Conservation (phyloP, 176 grass and related monocot genomes). For the Aegilops longissima region DNA sequence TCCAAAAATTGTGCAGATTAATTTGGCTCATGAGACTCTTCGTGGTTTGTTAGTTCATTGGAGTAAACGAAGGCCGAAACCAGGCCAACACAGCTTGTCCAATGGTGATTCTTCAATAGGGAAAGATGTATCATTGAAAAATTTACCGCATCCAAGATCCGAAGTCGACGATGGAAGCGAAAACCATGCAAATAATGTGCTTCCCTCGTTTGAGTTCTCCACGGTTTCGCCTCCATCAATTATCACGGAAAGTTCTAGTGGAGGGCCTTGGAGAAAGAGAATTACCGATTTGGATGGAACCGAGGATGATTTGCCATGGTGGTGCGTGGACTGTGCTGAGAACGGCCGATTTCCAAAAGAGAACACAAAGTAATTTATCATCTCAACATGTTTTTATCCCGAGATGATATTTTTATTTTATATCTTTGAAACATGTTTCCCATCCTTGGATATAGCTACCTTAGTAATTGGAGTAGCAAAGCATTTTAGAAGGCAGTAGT, state of each 20-base stretch:
- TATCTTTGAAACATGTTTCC: conserved; percentile 2
- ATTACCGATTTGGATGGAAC: conserved; percentile 88
- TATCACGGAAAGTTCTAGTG: conserved; percentile 79
- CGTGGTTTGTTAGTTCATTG: conserved; percentile 82
- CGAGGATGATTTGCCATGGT: conserved; percentile 94
- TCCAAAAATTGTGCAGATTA: conserved; percentile 65
- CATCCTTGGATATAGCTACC: conserved; percentile 1
- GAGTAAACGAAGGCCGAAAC: conserved; percentile 71
- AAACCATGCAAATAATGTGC: conserved; percentile 49
- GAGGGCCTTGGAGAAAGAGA: conserved; percentile 95
- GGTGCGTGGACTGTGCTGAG: conserved; percentile 78
- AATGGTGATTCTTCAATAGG: conserved; percentile 63
- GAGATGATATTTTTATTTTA: conserved; percentile 18
- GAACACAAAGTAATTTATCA: conserved; percentile 81
- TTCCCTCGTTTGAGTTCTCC: conserved; percentile 81
- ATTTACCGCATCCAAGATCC: conserved; percentile 52
- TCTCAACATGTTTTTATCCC: background rate
- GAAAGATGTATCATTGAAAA: conserved; percentile 63
- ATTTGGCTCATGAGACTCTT: conserved; percentile 93
- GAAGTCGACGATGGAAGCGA: conserved; percentile 68
- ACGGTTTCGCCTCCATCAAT: conserved; percentile 81
- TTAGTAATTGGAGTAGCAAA: conserved; percentile 1
- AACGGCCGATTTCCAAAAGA: conserved; percentile 81
- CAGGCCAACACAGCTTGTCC: conserved; percentile 47
- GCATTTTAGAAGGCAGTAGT: background rate